Base-by-base conservation (phyloP, 2,329 filamentous ascomycete species). In the Geosmithia morbida region DNA sequence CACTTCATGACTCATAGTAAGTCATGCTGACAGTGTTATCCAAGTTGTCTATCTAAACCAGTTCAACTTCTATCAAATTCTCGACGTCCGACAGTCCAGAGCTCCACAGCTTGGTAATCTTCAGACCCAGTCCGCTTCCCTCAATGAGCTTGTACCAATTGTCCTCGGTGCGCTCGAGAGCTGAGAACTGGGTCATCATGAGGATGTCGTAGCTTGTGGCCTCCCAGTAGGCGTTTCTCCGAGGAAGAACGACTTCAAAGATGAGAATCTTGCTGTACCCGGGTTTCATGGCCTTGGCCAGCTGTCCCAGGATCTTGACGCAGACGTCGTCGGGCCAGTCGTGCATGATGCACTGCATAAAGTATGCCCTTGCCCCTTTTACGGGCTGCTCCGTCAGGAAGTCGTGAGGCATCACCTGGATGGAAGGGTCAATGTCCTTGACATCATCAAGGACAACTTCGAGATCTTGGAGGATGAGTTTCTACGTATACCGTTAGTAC, bases 381-480 rank as follows among this genome's bases (percentile, higher is more conserved):
- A 74, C 51, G 0, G 66, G 68, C 50, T 74, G 68, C 45, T 66
- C 61, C 0, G 59, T 67, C 48, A 66, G 65, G 48, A 74, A 74
- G 50, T 74, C 66, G 48, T 74, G 61, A 2, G 53, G 55, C 59
- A 71, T 64, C 3, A 51, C 48, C 45, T 61, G 54, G 37, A 68
- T 63, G 2, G 46, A 48, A 1, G 18, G 13, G 18, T 37, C 43
- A 0, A 66, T 51, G 2, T 57, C 49, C 17, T 55, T 49, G 26
- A 61, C 58, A 43, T 64, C 54, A 7, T 47, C 51, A 17, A 67
- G 59, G 7, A 74, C 66, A 2, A 59, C 55, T 0, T 65, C 61
- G 7, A 69, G 57, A 50, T 77, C 74, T 51, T 77, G 70, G 0
- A 77, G 57, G 1, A 76, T 55, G 2, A 75, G 54, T 3, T 61